Conservation (phyloP, 805 yeast species). For the Monosporozyma unispora region DNA sequence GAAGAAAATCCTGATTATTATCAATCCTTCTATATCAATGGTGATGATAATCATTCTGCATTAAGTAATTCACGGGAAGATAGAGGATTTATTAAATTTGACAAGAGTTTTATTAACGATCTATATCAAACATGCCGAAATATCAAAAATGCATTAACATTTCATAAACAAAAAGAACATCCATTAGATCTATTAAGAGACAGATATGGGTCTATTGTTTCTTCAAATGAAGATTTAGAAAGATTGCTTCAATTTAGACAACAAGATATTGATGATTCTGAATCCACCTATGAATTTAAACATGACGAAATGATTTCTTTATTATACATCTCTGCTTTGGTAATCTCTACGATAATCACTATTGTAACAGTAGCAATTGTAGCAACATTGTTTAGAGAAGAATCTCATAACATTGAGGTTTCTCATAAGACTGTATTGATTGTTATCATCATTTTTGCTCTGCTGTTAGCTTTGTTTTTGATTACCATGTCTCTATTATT, state of each 20-base stretch:
- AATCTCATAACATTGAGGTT: slow-evolving; percentile 11
- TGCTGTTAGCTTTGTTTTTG: slow-evolving; percentile 19
- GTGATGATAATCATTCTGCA: slow-evolving; percentile 6
- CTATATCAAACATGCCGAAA: slow-evolving; percentile 15
- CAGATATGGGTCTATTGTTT: slow-evolving; percentile 1
- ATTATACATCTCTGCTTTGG: slow-evolving; percentile 20
- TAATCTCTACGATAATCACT: slow-evolving; percentile 21
- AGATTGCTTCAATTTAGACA: slow-evolving; percentile 12
- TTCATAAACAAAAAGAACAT: not conserved
- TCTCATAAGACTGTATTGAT: slow-evolving; percentile 16
- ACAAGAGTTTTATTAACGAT: slow-evolving; percentile 17
- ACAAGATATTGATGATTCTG: slow-evolving; percentile 18
- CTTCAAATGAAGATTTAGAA: slow-evolving; percentile 12
- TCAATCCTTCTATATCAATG: slow-evolving; percentile 6
- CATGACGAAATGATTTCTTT: slow-evolving; percentile 28
- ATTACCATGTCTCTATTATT: slow-evolving; percentile 18
- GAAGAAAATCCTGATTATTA: slow-evolving; percentile 10
- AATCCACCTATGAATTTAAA: slow-evolving; percentile 21
- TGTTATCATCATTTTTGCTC: slow-evolving; percentile 14
- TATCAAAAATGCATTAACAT: slow-evolving; percentile 5
- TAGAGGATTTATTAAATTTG: slow-evolving; percentile 20
- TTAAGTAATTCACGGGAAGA: slow-evolving; percentile 7
- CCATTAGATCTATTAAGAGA: not conserved
- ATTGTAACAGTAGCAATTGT: slow-evolving; percentile 23
- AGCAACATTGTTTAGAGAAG: slow-evolving; percentile 18